Conservation (phyloP, 352 stramenopile species). For the Aphanomyces euteiches region DNA sequence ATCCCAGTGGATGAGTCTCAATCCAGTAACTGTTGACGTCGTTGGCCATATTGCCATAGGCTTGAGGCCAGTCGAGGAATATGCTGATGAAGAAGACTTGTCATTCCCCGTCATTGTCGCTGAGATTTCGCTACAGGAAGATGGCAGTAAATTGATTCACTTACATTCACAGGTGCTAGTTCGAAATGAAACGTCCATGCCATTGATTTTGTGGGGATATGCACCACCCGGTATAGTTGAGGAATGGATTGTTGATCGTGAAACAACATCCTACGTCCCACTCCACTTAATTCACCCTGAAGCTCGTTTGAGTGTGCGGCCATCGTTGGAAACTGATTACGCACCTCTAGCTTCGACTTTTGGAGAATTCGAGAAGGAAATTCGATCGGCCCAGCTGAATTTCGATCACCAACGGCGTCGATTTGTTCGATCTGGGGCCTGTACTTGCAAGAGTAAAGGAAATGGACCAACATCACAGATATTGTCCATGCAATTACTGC, state of each 20-base stretch:
- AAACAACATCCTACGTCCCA: conserved; percentile 75
- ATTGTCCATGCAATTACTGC: conserved; percentile 47
- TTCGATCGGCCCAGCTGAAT: conserved; percentile 35
- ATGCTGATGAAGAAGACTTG: conserved; percentile 50
- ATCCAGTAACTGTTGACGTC: conserved; percentile 83
- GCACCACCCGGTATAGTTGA: conserved; percentile 69
- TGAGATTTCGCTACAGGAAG: conserved; percentile 82
- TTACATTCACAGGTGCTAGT: conserved; percentile 83
- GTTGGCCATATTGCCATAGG: conserved; percentile 81
- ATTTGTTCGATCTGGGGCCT: conserved; percentile 74
- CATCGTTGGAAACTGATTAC: conserved; percentile 81
- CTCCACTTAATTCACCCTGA: conserved; percentile 81
- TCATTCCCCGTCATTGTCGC: conserved; percentile 71
- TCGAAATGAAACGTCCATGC: conserved; percentile 82
- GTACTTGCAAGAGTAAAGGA: conserved; percentile 77
- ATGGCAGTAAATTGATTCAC: conserved; percentile 85
- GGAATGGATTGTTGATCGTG: conserved; percentile 82
- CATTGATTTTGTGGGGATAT: conserved; percentile 86
- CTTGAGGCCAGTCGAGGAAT: conserved; percentile 42
- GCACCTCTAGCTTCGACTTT: conserved; percentile 74
- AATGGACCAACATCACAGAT: conserved; percentile 31
- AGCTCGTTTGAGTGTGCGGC: conserved; percentile 83
- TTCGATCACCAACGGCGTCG: conserved; percentile 58
- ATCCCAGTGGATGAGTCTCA: conserved; percentile 84
- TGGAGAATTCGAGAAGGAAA: conserved; percentile 62